Percentiles rank a stretch among this genome's conserved stretches.
phyloP scores from a whole-genome alignment of 1,284 basidiomycete species.

The Sutorius eximius region DNA sequence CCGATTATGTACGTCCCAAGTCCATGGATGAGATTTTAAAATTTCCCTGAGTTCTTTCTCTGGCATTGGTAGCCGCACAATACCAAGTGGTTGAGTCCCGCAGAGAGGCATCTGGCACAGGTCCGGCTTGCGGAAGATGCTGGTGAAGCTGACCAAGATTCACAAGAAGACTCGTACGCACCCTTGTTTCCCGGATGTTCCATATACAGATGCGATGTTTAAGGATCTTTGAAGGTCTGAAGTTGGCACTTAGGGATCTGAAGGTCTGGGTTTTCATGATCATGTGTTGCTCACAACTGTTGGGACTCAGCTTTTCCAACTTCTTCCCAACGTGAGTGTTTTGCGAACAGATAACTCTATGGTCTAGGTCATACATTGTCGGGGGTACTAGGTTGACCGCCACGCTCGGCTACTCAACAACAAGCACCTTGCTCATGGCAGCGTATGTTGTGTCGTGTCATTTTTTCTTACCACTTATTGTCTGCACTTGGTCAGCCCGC shows the following conservation, averaged over 20 bases:
- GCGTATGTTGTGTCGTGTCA: conserved; percentile 41
- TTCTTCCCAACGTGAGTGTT: conserved; percentile 68
- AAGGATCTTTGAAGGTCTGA: conserved; percentile 54
- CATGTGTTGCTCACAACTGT: conserved; percentile 49
- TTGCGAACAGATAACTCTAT: background rate
- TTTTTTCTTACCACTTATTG: background rate
- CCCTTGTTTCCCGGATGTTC: too few relatives aligned
- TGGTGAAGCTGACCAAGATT: conserved; percentile 66
- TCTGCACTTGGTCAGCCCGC: conserved; percentile 45
- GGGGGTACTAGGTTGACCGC: conserved; percentile 48
- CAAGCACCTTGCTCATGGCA: conserved; percentile 58
- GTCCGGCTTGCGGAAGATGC: conserved; percentile 74
- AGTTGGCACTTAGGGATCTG: conserved; percentile 60
- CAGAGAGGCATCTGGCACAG: conserved; percentile 65
- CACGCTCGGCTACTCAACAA: conserved; percentile 65
- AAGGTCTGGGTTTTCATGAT: conserved; percentile 62
- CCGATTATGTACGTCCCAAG: conserved; percentile 13
- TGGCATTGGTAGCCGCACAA: conserved; percentile 51
- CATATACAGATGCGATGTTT: too few relatives aligned
- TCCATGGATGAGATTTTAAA: too few relatives aligned
- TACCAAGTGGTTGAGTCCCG: conserved; percentile 60
- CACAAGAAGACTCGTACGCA: conserved; percentile 7
- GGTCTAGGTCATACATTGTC: too few relatives aligned
- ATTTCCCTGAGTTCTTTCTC: background rate
- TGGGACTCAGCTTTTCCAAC: conserved; percentile 70